Evolutionary conservation across 192 early-diverging fungal genomes (phyloP).

Genomic region (Linnemannia hyalina): DNA sequence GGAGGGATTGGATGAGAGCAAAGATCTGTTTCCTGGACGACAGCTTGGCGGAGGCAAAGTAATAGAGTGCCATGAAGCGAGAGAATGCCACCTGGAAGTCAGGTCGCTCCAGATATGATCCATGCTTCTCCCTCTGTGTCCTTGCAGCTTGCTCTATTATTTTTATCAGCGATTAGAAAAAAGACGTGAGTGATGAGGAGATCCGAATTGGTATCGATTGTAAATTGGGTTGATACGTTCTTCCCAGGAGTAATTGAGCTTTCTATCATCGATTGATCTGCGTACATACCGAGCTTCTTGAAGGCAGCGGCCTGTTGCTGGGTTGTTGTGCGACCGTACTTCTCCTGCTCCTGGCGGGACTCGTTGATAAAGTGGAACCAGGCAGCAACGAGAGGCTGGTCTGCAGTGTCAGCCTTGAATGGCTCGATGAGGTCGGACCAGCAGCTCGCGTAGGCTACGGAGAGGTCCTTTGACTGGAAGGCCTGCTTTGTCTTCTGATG

Average conservation of each 20-base stretch:
- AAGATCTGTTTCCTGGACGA: constrained; percentile 54
- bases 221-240: background rate
- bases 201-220: background rate
- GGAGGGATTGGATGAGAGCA: constrained; percentile 36
- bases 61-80: constrained; percentile 41
- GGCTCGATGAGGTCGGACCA: constrained; percentile 39
- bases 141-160: constrained; percentile 41
- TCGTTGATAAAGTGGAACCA: constrained; percentile 41
- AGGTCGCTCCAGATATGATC: constrained; percentile 22
- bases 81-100: constrained; percentile 53
- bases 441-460: constrained; percentile 38
- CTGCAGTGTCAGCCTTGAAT: background rate
- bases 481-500: constrained; percentile 58
- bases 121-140: constrained; percentile 33
- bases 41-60: constrained; percentile 45
- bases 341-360: constrained; percentile 51
- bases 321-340: constrained; percentile 40
- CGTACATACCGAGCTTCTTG: constrained; percentile 54
- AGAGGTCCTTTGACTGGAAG: constrained; percentile 54
- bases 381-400: constrained; percentile 36
- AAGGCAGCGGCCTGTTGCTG: constrained; percentile 53
- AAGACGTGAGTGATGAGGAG: background rate
- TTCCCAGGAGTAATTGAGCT: background rate
- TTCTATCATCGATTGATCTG: background rate
- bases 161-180: background rate